Evolutionary conservation across 164 flowering plant genomes (phyloP), one percentile per base, ranked within the genome.

Genomic region (Vitis cinerea): DNA sequence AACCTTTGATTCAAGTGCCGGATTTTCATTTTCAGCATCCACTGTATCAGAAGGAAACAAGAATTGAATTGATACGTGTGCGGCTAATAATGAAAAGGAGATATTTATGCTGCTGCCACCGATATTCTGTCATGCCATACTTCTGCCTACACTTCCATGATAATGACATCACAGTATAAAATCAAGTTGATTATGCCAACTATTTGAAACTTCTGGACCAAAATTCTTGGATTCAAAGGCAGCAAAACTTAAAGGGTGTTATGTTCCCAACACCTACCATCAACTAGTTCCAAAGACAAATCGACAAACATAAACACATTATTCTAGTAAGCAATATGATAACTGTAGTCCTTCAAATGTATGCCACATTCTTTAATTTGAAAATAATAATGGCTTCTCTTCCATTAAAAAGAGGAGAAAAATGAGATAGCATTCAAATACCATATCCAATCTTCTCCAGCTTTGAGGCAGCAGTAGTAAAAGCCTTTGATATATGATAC

Each of bases 381-480:
- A 31, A 27, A 66, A 66, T 11, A 53, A 37, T 47, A n/a, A 50
- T 10, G 15, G 31, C 1, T 47, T 67, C 13, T 13, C 59, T 27
- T 37, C 17, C 16, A 19, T n/a, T 9, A 30, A 23, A 51, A 62
- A 8, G 48, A 44, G 3, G 15, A 63, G 49, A 50, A 66, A 19
- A 50, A 14, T 13, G 14, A 29, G 4, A 23, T 11, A 50, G 48
- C 19, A 52, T 9, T 16, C 4, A 71, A 54, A 49, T 92, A 95
- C 98, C 98, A 71, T 85, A 86, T 77, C 97, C 97, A 79, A 89
- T 88, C 82, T 91, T 93, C 78, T 95, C 98, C 88, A 89, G 78
- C 83, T 93, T 96, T 31, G 98, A 88, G 19, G 91, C 83, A 69
- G 92, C 95, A 66, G 87, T 85, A n/a, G 90, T 83, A 67, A 93